Conservation (phyloP, 108 stramenopile genomes). For the Pseudonitzschia multiseries region DNA sequence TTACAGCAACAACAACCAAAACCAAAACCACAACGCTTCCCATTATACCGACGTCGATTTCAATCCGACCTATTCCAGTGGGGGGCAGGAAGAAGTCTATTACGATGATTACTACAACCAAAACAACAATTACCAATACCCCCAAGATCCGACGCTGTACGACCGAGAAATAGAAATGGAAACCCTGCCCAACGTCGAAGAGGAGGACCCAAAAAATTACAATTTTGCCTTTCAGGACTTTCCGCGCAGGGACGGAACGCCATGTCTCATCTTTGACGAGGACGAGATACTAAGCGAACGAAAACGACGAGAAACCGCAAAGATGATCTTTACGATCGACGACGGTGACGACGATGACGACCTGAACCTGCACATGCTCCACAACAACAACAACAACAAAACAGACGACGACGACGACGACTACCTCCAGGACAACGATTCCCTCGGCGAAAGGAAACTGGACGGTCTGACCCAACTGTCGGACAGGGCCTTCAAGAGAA, state of each 20-base stretch:
- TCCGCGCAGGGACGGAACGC: conserved; percentile 66
- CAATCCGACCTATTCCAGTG: background rate
- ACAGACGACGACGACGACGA: background rate
- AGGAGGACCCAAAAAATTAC: conserved; percentile 37
- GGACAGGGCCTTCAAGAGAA: conserved; percentile 25
- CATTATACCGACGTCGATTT: background rate
- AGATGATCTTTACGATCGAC: conserved; percentile 5
- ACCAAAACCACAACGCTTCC: background rate
- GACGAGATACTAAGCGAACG: conserved; percentile 5
- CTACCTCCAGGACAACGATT: too few relatives aligned
- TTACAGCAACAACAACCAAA: background rate
- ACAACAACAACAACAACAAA: background rate
- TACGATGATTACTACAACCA: conserved; percentile 12
- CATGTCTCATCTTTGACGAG: conserved; percentile 58
- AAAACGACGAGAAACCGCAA: conserved; percentile 8
- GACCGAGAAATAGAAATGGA: conserved; percentile 11
- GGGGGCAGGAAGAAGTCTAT: conserved; percentile 2
- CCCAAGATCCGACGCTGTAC: conserved; percentile 9
- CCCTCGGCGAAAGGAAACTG: background rate
- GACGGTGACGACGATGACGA: conserved; percentile 12
- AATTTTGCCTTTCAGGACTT: conserved; percentile 61
- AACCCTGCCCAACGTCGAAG: conserved; percentile 9
- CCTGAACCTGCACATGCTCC: too few relatives aligned
- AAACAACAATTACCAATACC: background rate
- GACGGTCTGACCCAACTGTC: conserved; percentile 10